Conservation (phyloP, 228 moss, liverwort and hornwort genomes). For the Sphagnum fallax region DNA sequence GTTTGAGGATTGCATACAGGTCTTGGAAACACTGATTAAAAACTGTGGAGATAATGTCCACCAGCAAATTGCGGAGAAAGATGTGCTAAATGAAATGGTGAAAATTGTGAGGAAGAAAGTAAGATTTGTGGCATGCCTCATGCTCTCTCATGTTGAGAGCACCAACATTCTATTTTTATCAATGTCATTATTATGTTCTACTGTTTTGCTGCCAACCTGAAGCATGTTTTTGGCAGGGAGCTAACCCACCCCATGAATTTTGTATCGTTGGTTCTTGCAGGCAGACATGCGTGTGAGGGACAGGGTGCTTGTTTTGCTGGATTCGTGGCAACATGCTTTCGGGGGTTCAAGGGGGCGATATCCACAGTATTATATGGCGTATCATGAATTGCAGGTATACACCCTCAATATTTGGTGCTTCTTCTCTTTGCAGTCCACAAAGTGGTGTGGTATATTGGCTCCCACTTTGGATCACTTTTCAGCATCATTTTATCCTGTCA, state of each 20-base stretch:
- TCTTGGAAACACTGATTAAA: conserved; percentile 48
- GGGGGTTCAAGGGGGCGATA: conserved; percentile 43
- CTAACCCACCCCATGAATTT: no score
- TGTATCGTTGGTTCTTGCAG: conserved; percentile 12
- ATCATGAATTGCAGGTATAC: conserved; percentile 35
- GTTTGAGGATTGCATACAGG: conserved; percentile 7
- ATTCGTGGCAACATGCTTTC: conserved; percentile 56
- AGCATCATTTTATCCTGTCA: no score
- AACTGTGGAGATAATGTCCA: conserved; percentile 51
- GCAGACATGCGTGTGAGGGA: conserved; percentile 52
- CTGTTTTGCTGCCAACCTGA: no score
- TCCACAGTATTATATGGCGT: conserved; percentile 51
- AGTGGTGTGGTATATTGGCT: not conserved
- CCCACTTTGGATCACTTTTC: not conserved
- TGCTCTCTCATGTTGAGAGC: no score
- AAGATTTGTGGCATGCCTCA: not conserved
- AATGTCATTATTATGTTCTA: no score
- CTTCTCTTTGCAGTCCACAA: not conserved
- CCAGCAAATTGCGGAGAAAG: conserved; percentile 55
- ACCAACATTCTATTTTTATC: no score
- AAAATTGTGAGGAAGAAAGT: conserved; percentile 56
- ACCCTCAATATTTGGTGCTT: not conserved
- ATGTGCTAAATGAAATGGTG: conserved; percentile 55
- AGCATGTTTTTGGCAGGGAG: no score
- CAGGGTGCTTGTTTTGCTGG: conserved; percentile 38